Evolutionary conservation across 352 stramenopile genomes (phyloP).

Genomic region (Globisporangium alternatum): DNA sequence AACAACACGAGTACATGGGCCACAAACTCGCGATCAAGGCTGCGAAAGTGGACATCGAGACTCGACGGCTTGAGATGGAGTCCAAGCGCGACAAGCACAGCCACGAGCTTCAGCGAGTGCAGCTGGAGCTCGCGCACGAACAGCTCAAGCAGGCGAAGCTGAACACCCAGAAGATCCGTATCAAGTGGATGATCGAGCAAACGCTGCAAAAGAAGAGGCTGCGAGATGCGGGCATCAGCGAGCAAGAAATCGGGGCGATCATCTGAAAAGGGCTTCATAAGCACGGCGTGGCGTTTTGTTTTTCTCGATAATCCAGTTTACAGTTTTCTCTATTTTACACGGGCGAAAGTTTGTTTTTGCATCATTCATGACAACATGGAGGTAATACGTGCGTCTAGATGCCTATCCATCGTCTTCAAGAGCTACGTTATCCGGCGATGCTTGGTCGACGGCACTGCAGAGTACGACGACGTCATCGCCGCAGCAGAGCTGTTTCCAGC

Average conservation of each 20-base stretch:
- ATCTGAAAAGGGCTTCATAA: constrained; percentile 15
- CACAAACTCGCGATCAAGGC: constrained; percentile 39
- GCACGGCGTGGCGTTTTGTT: background rate
- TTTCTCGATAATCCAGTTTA: background rate
- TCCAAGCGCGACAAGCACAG: constrained; percentile 35
- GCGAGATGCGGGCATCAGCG: constrained; percentile 38
- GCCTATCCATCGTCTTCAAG: background rate
- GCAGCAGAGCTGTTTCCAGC: constrained; percentile 19
- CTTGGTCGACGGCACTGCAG: constrained; percentile 36
- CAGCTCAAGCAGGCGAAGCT: constrained; percentile 52
- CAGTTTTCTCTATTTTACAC: background rate
- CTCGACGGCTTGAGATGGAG: constrained; percentile 41
- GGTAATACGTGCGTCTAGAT: background rate
- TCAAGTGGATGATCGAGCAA: constrained; percentile 52
- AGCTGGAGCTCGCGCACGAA: constrained; percentile 45
- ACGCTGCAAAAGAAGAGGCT: constrained; percentile 52
- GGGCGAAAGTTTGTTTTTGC: background rate
- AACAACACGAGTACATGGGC: constrained; percentile 31
- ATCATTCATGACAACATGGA: background rate
- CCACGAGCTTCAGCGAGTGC: constrained; percentile 39
- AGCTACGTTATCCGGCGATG: constrained; percentile 30
- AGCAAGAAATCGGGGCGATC: constrained; percentile 31
- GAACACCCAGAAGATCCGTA: constrained; percentile 45
- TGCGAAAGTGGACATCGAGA: constrained; percentile 42
- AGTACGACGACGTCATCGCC: constrained; percentile 31